Base-by-base conservation (phyloP, 768 basidiomycete genomes). In the Hydnum rufescens region DNA sequence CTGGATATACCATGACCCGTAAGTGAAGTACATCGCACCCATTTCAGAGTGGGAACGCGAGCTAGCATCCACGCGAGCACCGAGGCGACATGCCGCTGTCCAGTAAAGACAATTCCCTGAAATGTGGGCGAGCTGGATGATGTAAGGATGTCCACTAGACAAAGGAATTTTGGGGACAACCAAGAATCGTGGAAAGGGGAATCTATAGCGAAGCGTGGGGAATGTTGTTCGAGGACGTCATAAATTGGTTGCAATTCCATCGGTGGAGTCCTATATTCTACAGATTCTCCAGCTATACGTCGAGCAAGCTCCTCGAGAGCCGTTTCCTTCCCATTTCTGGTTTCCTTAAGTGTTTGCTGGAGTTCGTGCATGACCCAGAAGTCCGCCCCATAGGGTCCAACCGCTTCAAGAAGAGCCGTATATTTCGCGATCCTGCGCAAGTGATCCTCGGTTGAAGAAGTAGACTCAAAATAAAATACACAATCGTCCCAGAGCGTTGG, bases 91-190 rank as follows among this genome's bases (percentile, higher is more conserved):
- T 88, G 84, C 5, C 88, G 74, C 60, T 87, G 85, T 55, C 87
- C 78, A 18, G 87, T 86, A 62, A 93, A 93, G 42, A 92, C 70
- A 56, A 92, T 90, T 19, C 76, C 76, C 59, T 88, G 86, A 60
- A 89, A 86, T 2, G 70, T 64, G 2, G 63, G 58, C n/a, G 55
- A 19, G 4, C 42, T 39, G 6, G 57, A 19, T 13, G 42, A 55
- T 19, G 29, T 55, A 25, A 92, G 70, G 46, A 80, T 65, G 19
- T 77, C 72, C 16, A 79, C 68, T 32, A 92, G 72, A 2, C 66
- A 67, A 46, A 67, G 68, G 43, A 92, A 64, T 63, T 90, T 87
- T 2, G 80, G 82, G 4, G 81, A 75, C 58, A 77, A 78, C 77
- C 82, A 83, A 23, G 69, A 65, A n/a, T 78, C 54, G 2, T 31